Evolutionary conservation across 163 green algal species (phyloP).

Genomic region (Prototheca cutis): DNA sequence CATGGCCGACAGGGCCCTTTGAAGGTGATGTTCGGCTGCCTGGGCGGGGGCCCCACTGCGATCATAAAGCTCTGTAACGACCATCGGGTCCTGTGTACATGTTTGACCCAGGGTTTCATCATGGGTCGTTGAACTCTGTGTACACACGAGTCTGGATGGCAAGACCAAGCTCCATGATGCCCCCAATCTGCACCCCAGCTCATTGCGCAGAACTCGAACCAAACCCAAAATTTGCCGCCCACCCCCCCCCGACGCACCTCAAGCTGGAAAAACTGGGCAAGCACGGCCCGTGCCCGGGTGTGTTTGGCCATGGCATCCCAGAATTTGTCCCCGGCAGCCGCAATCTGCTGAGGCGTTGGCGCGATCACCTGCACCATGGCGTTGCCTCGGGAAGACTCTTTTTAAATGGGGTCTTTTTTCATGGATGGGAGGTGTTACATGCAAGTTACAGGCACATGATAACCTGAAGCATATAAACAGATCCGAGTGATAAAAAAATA

Average conservation of each 20-base stretch:
- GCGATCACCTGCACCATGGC: neutral
- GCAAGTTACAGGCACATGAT: conserved; percentile 19
- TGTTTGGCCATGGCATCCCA: conserved; percentile 16
- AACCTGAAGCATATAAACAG: conserved; percentile 23
- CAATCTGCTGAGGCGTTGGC: neutral
- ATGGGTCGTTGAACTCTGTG: too few relatives aligned
- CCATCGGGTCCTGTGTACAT: conserved; percentile 13
- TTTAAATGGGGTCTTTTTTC: too few relatives aligned
- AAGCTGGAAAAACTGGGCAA: conserved; percentile 12
- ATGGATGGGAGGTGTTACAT: too few relatives aligned
- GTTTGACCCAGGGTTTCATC: too few relatives aligned
- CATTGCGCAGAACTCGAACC: neutral
- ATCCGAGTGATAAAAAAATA: too few relatives aligned
- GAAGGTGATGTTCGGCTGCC: conserved; percentile 14
- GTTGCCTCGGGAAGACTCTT: too few relatives aligned
- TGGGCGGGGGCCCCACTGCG: conserved; percentile 5
- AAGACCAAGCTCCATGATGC: neutral
- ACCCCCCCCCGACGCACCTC: neutral
- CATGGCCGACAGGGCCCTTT: conserved; percentile 5
- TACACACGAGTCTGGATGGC: too few relatives aligned
- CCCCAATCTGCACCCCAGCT: neutral
- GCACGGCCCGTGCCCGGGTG: conserved; percentile 7
- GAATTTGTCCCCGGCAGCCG: conserved; percentile 10
- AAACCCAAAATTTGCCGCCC: too few relatives aligned
- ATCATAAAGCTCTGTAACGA: conserved; percentile 18